Base-by-base conservation (phyloP, 2,329 filamentous ascomycete species). In the Fusarium sp. region DNA sequence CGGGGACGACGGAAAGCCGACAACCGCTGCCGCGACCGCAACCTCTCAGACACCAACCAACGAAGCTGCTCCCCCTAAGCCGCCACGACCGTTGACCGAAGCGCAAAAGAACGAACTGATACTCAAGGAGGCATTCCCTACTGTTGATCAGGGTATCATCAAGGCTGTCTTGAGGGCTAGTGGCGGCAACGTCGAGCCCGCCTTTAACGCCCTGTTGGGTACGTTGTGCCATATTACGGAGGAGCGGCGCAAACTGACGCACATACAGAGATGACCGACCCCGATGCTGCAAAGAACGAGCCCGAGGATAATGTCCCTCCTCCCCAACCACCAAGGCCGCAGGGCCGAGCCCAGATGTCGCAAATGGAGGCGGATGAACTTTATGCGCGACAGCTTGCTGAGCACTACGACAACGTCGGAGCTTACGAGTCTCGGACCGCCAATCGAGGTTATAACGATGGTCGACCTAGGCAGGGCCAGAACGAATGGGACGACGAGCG, bases 171-270 rank as follows among this genome's bases (percentile, higher is more conserved):
- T 99, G 74, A 88, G 90, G 27, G 97, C 97, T 16, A 98, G 97
- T 82, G 89, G 92, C 68, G 96, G 95, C 69, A 91, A 93, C 79
- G 92, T 98, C 57, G 97, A 99, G 83, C 94, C 95, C 35, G 96
- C 97, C 16, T 99, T 99, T 85, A 97, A 98, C 84, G 97, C 97
- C 38, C 88, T 99, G 50, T 88, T 99, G 52, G 94, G 94, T 94
- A 87, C 71, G 79, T 20, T 35, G 47, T 35, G 40, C 20, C 16
- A 13, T 25, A 11, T 31, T 16, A 36, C 4, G 20, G 6, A 27
- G 33, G 18, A n/a, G n/a, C 14, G 65, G 8, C 18, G 16, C 2
- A 36, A 29, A 58, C 72, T 78, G 66, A 80, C 29, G 33, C 38
- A 38, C 22, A 36, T 35, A 63, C 70, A 93, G 92, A 92, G 78